Conservation (phyloP, 768 basidiomycete genomes). For the Dentipellis sp. region DNA sequence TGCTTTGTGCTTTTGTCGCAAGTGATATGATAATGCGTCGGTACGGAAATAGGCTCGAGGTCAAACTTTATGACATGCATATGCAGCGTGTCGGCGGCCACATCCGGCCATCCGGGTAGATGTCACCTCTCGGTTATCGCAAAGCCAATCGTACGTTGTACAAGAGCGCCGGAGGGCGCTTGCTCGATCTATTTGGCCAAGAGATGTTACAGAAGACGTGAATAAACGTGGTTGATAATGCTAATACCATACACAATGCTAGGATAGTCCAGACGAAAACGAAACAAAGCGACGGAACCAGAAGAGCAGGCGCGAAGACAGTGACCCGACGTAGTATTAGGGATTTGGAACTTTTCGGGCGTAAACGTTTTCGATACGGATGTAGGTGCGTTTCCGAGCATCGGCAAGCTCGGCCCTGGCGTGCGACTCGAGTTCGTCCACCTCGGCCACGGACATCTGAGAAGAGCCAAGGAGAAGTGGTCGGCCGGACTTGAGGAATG, state of each 20-base stretch:
- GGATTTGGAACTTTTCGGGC: slow-evolving; percentile 35
- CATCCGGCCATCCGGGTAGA: no score
- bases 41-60: no score
- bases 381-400: slow-evolving; percentile 36
- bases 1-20: no score
- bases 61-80: no score
- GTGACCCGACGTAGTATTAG: neutral
- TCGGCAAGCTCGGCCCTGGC: slow-evolving; percentile 44
- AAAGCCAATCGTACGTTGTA: no score
- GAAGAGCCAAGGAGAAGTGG: slow-evolving; percentile 53
- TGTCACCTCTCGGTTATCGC: no score
- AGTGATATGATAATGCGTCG: no score
- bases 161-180: no score
- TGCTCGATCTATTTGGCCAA: no score
- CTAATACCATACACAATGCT: neutral
- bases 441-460: slow-evolving; percentile 44
- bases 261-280: neutral
- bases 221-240: neutral
- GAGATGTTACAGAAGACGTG: no score
- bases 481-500: slow-evolving; percentile 57
- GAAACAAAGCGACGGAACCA: neutral
- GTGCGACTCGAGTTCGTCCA: slow-evolving; percentile 44
- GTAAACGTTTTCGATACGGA: slow-evolving; percentile 52
- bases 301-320: neutral
- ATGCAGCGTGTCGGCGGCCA: no score